Evolutionary conservation across 1,139 yeast species (phyloP).

Genomic region (Spathaspora sp.): DNA sequence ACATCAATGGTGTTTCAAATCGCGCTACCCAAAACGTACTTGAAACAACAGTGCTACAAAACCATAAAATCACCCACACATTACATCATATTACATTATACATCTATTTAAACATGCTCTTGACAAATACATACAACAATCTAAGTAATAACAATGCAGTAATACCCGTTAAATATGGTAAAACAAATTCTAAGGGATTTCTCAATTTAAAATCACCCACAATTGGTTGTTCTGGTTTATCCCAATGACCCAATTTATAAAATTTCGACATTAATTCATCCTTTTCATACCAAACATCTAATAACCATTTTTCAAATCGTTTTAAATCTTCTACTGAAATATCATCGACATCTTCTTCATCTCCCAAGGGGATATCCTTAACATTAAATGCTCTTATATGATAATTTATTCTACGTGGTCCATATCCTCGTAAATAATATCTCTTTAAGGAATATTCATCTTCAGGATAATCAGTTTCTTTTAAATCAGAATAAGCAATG

Average conservation of each 20-base stretch:
- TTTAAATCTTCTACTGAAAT: conserved; percentile 41
- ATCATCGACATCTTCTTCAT: conserved; percentile 47
- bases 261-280: conserved; percentile 65
- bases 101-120: conserved; percentile 3
- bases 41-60: too few species aligned
- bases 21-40: conserved; percentile 1
- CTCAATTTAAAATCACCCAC: conserved; percentile 31
- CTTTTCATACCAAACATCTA: conserved; percentile 73
- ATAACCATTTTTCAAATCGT: conserved; percentile 73
- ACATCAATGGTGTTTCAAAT: background rate
- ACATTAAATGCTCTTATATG: conserved; percentile 60
- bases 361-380: conserved; percentile 65
- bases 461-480: conserved; percentile 69
- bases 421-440: conserved; percentile 66
- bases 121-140: conserved; percentile 11
- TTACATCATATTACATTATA: too few species aligned
- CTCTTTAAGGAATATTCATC: conserved; percentile 65
- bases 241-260: conserved; percentile 49
- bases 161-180: conserved; percentile 19
- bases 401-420: conserved; percentile 66
- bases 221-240: conserved; percentile 18
- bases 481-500: conserved; percentile 74
- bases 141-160: conserved; percentile 16
- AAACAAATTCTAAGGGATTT: conserved; percentile 20
- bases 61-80: too few species aligned